Percentiles rank a stretch among this genome's conserved stretches.
Conservation (phyloP, 768 basidiomycete genomes). For the Kwoniella pini region DNA sequence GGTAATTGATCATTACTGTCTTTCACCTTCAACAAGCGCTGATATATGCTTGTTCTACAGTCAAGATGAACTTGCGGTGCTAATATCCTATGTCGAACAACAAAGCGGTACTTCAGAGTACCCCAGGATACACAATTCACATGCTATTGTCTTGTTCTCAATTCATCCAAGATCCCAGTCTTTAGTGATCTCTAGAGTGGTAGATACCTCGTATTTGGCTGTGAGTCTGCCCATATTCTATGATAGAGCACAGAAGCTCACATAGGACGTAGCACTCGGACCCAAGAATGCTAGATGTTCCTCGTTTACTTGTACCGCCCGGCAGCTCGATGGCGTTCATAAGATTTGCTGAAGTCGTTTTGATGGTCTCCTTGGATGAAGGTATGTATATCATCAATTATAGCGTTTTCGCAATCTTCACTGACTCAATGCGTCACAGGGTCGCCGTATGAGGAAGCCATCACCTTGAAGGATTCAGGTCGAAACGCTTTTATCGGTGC, state of each 20-base stretch:
- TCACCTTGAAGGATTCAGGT: slow-evolving; percentile 52
- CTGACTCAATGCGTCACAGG: slow-evolving; percentile 23
- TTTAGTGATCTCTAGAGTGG: slow-evolving; percentile 20
- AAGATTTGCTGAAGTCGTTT: slow-evolving; percentile 52
- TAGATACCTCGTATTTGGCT: slow-evolving; percentile 25
- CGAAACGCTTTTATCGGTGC: slow-evolving; percentile 55
- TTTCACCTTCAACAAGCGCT: not conserved
- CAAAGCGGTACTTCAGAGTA: slow-evolving; percentile 28
- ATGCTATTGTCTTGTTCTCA: slow-evolving; percentile 46
- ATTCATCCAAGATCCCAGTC: slow-evolving; percentile 22
- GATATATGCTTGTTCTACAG: slow-evolving; percentile 13
- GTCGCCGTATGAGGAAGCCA: slow-evolving; percentile 53
- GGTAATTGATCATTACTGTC: slow-evolving; percentile 6
- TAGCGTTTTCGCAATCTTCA: not conserved
- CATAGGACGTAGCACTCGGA: slow-evolving; percentile 37
- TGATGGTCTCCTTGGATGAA: slow-evolving; percentile 46
- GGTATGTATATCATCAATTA: slow-evolving; percentile 19
- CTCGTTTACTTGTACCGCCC: slow-evolving; percentile 48
- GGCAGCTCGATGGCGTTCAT: slow-evolving; percentile 49
- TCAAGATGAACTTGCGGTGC: slow-evolving; percentile 40
- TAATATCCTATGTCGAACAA: slow-evolving; percentile 41
- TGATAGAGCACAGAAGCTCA: not conserved
- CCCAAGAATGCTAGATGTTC: slow-evolving; percentile 51
- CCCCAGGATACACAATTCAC: slow-evolving; percentile 25
- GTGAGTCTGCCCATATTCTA: slow-evolving; percentile 19